Base-by-base conservation (phyloP, 2,329 filamentous ascomycete species). In the Colletotrichum coccodes region DNA sequence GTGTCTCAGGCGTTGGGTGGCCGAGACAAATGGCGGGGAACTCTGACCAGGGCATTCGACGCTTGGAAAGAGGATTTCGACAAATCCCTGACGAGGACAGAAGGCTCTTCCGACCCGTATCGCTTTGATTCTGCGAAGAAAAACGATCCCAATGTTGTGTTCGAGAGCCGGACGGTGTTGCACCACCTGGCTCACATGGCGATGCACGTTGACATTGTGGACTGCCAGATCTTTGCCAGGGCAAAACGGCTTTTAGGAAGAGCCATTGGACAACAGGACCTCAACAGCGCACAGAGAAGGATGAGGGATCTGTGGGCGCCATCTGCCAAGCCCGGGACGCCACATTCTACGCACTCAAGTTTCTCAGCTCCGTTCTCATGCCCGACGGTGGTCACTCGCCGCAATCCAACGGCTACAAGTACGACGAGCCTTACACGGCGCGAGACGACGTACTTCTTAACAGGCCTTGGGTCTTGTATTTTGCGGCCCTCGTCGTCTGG, bases 121-220 rank as follows among this genome's bases (percentile, higher is more conserved):
- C 81, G 82, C 56, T 85, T 85, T 72, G 84, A 86, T 60, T 77
- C 85, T 84, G 74, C 75, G 49, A 90, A 91, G 74, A 89, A 92
- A 70, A 91, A 91, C 73, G 86, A 89, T 68, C 81, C 84, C 59
- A 88, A 86, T 64, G 81, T 88, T 16, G 91, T 97, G 34, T 95
- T 96, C 74, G 94, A 98, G 78, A 94, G 92, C 71, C 90, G 94
- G 23, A 97, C 92, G 3, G 95, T 97, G 32, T 84, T 98, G 50
- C 95, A 98, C 76, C 94, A 97, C 75, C 85, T 99, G 14, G 96
- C 96, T 0, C 96, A 98, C 79, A 98, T 99, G 94, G 94, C 94
- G 3, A 97, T 97, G 88, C 94, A 98, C 76, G 94, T 97, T 28
- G 95, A 98, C 76, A 94, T 98, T 61, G 93, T 97, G n/a, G 95